phyloP scores from a whole-genome alignment of 768 basidiomycete genomes.

The Boletus fagicola region DNA sequence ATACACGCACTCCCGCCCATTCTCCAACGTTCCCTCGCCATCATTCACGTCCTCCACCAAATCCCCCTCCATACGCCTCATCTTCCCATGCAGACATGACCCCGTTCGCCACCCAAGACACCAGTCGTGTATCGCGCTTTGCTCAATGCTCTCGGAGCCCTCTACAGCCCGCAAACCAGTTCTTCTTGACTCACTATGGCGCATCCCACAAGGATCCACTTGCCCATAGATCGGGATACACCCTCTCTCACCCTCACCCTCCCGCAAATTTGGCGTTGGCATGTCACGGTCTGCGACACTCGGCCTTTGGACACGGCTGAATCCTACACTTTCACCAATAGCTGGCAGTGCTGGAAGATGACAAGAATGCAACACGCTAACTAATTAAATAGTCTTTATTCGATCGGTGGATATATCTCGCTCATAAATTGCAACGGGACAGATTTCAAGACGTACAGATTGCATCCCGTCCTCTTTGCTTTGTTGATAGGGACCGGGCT shows the following conservation, averaged over 20 bases:
- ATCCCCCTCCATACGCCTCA: constrained; percentile 27
- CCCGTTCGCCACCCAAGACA: constrained; percentile 37
- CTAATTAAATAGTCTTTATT: constrained; percentile 20
- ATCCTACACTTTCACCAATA: background rate
- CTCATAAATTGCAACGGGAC: constrained; percentile 15
- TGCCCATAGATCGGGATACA: constrained; percentile 1
- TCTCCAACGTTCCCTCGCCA: constrained; percentile 2
- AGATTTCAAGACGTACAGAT: constrained; percentile 12
- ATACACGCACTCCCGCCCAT: constrained; percentile 9
- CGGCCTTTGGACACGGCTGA: constrained; percentile 12
- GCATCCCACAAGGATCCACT: constrained; percentile 14
- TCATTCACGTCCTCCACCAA: background rate
- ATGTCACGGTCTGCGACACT: constrained; percentile 11
- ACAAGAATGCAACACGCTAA: constrained; percentile 6
- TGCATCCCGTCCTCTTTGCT: constrained; percentile 12
- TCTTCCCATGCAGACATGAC: constrained; percentile 40
- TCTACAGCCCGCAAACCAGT: constrained; percentile 28
- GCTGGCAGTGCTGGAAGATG: background rate
- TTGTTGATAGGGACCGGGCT: constrained; percentile 4
- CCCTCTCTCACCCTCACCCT: constrained; percentile 1
- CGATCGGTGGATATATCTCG: constrained; percentile 14
- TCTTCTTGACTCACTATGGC: constrained; percentile 9
- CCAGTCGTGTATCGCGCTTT: constrained; percentile 37
- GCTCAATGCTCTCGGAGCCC: constrained; percentile 21
- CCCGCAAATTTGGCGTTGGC: constrained; percentile 14